Base-by-base conservation (phyloP, 31 red algal species). In the Asparagopsis taxiformis region DNA sequence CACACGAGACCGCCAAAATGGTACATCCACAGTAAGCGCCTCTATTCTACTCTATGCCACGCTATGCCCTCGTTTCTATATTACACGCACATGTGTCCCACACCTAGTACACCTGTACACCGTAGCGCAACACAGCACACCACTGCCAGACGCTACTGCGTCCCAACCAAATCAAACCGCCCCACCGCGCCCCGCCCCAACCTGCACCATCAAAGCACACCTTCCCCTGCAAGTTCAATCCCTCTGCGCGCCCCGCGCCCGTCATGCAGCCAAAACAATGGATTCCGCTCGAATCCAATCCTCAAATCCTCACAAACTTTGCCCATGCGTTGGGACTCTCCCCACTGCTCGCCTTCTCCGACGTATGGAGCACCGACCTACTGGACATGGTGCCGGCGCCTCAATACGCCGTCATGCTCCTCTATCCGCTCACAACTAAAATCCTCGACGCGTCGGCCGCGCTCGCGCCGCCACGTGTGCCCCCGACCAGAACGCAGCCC, bases 271-370 rank as follows among this genome's bases (percentile, higher is more conserved):
- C 37, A 23, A 72, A 71, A 43, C 77, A 69, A 64, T 98, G 94
- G 94, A 80, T 98, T 38, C 94, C 94, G 1, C 72, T 98, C n/a
- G 94, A 98, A 56, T 93, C 89, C 30, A 98, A 98, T 50, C 94
- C 94, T 5, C 63, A 89, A 32, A 50, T 93, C 44, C 70, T 92
- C 33, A 92, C 90, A 25, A 61, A 51, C 7, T 93, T 85, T 59
- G 68, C 64, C 30, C 54, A 74, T 28, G 61, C 87, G 31, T 74
- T 98, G 35, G 94, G 94, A 26, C 36, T 98, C 37, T 75, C 84
- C 16, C 53, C 65, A 33, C 11, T 43, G 35, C 34, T 69, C 23
- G 66, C 79, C 11, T 92, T 98, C 51, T 43, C 51, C 8, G 94
- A 98, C 59, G 86, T 98, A 19, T 78, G 87, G 75, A 90, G 84